Base-by-base conservation (phyloP, 2,329 filamentous ascomycete species). In the Trichophyton verrucosum region DNA sequence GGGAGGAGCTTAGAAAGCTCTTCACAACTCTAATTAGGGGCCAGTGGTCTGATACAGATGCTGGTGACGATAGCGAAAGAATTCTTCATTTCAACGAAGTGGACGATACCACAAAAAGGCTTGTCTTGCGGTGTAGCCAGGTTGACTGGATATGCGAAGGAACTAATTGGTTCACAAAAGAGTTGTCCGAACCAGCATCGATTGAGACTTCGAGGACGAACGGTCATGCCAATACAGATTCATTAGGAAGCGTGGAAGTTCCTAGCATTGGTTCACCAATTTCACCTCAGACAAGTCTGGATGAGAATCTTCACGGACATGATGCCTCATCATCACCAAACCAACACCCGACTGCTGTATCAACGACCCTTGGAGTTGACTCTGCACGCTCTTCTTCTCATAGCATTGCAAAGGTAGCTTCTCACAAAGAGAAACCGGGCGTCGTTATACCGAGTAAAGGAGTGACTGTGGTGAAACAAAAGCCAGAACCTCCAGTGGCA, bases 371-470 rank as follows among this genome's bases (percentile, higher is more conserved):
- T 73, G 87, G 84, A 63, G 77, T 92, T 2, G 82, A 84, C 1
- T 79, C 82, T 1, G 83, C 88, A 58, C 82, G 81, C n/a, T 82
- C 82, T 56, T 95, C 89, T 70, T 85, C 81, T 68, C 77, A 89
- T 65, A 91, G 88, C 69, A 86, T 94, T 55, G 79, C 84, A 38
- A 87, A 94, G 67, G 84, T 95, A 47, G 89, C 90, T 5, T 83
- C 84, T 9, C 87, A 91, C 51, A 89, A 81, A 71, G 89, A 92
- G 74, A 91, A 88, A 71, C 89, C 89, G 0, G 89, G 88, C 0
- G 84, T 92, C 22, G 85, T 91, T 68, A 91, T 89, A 17, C 89
- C 89, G 4, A 90, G 88, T 70, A 81, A 86, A 55, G 44, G 40
- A 2, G 15, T 20, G 3, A 17, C 46, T n/a, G 15, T 22, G 44